phyloP scores from a whole-genome alignment of 2,329 filamentous ascomycete species.

The Mycocentrospora acerina region DNA sequence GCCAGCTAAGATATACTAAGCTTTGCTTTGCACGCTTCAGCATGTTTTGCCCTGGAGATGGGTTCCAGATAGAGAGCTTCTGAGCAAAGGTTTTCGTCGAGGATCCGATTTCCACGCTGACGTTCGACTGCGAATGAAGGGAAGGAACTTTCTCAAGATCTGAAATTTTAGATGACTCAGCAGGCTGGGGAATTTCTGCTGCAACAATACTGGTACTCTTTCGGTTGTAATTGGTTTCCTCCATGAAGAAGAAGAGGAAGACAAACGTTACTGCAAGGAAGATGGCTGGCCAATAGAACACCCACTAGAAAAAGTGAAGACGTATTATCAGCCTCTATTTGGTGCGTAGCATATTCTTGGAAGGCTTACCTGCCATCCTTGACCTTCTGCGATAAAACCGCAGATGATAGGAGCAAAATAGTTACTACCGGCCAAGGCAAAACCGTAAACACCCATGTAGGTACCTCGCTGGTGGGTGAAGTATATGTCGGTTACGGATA shows the following conservation, averaged over 20 bases:
- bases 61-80: slow-evolving; percentile 27
- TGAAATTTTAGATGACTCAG: not conserved
- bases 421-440: slow-evolving; percentile 36
- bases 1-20: slow-evolving; percentile 37
- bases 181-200: slow-evolving; percentile 8
- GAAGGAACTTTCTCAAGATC: slow-evolving; percentile 27
- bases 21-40: slow-evolving; percentile 22
- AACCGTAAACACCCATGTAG: slow-evolving; percentile 36
- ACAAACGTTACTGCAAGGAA: slow-evolving; percentile 52
- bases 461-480: slow-evolving; percentile 38
- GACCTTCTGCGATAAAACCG: slow-evolving; percentile 40
- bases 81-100: slow-evolving; percentile 18
- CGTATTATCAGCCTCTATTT: too few species aligned
- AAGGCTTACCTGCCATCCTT: slow-evolving; percentile 41
- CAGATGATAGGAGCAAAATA: slow-evolving; percentile 41
- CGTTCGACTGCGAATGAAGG: slow-evolving; percentile 18
- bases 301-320: too few species aligned
- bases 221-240: slow-evolving; percentile 60
- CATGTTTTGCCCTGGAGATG: slow-evolving; percentile 16
- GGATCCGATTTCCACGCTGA: slow-evolving; percentile 8
- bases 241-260: slow-evolving; percentile 60
- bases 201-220: slow-evolving; percentile 21
- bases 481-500: slow-evolving; percentile 47
- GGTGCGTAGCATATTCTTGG: too few species aligned
- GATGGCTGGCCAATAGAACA: slow-evolving; percentile 56